phyloP scores from a whole-genome alignment of 148 eudicot species.

The Rhododendron vialii region DNA sequence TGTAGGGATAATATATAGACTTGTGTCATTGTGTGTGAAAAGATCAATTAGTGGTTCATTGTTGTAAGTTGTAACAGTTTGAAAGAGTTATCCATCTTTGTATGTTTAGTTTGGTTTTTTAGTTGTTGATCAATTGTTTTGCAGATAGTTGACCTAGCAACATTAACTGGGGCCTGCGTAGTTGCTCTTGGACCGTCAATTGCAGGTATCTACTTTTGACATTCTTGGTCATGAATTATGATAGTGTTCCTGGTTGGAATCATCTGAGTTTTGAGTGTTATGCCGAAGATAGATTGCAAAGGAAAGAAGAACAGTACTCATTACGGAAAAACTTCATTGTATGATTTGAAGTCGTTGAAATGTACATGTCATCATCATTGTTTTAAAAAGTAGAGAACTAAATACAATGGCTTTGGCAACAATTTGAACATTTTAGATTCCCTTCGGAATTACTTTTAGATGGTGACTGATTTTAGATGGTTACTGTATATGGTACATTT shows the following conservation, averaged over 20 bases:
- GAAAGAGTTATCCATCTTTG: neutral
- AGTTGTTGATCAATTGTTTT: constrained; percentile 9
- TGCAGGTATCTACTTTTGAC: constrained; percentile 56
- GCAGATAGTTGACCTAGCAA: constrained; percentile 94
- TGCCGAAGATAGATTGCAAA: neutral
- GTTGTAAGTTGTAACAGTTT: neutral
- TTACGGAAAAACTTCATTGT: neutral
- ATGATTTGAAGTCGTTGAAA: neutral
- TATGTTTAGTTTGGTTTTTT: neutral
- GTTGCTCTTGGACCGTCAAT: constrained; percentile 93
- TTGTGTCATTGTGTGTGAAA: neutral
- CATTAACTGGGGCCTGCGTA: constrained; percentile 80
- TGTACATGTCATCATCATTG: neutral
- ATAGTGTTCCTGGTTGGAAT: neutral
- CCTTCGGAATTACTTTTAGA: neutral
- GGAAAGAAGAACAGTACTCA: neutral
- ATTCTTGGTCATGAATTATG: neutral
- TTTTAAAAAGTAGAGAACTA: neutral
- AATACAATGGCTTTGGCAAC: neutral
- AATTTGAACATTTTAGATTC: neutral
- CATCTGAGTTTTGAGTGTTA: neutral
- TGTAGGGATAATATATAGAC: neutral
- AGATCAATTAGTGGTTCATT: neutral
- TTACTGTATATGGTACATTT: neutral
- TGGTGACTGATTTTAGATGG: neutral